phyloP scores from a whole-genome alignment of 805 yeast genomes.

The Sugiyamaella boreocaroliniensis region DNA sequence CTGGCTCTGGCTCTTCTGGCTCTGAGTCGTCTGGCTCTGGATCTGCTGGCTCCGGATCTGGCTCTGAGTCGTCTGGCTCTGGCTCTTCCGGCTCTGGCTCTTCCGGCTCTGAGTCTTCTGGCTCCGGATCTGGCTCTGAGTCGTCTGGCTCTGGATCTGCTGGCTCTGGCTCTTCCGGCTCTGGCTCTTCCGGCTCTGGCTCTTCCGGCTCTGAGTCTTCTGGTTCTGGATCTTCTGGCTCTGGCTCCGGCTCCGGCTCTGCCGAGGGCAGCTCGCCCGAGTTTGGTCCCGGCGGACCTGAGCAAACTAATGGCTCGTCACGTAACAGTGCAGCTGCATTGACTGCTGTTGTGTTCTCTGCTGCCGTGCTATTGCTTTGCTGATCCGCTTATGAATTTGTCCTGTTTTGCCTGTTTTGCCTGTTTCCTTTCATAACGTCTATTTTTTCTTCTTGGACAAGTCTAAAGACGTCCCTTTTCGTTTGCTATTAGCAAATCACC shows the following conservation, averaged over 20 bases:
- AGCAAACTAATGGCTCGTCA: slow-evolving; percentile 32
- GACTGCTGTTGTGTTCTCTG: background rate
- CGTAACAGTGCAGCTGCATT: slow-evolving; percentile 5
- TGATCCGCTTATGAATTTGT: background rate
- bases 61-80: slow-evolving; percentile 2
- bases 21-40: background rate
- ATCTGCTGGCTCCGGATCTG: background rate
- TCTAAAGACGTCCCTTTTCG: background rate
- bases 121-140: slow-evolving; percentile 32
- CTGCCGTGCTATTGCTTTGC: background rate
- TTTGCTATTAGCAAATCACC: no score
- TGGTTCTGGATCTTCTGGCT: slow-evolving; percentile 33
- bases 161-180: slow-evolving; percentile 44
- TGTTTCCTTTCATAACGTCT: background rate
- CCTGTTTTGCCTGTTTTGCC: background rate
- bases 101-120: slow-evolving; percentile 14
- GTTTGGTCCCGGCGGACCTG: background rate
- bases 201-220: slow-evolving; percentile 40
- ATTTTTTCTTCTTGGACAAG: background rate
- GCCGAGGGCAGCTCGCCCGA: no score
- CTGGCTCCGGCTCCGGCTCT: slow-evolving; percentile 31
- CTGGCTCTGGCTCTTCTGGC: background rate
- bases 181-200: slow-evolving; percentile 23
- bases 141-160: slow-evolving; percentile 18
- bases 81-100: background rate